Base-by-base conservation (phyloP, 345 rosid species). In the Orychophragmus violaceus region DNA sequence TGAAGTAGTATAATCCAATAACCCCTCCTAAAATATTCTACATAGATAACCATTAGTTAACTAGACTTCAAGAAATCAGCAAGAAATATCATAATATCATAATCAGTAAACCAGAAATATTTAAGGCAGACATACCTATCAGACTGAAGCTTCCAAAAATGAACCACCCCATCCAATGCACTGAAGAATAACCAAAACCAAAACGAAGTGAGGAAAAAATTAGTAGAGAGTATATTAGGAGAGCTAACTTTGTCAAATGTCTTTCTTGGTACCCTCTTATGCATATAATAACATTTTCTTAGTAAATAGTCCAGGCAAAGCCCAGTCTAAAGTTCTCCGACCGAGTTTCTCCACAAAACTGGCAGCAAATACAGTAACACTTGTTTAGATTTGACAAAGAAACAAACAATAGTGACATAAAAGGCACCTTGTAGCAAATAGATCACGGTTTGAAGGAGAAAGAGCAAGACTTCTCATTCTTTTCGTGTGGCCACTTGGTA, bases 401-500 rank as follows among this genome's bases (percentile, higher is more conserved):
- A 17, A 13, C 36, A 70, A 33, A 23, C 21, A 63, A 46, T 46
- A 71, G 22, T 10, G 25, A 25, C 12, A 7, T 24, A 49, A 65
- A 32, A 21, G 16, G 59, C 35, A 74, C 77, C 77, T 74, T 27
- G 77, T 68, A 35, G 77, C 73, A 61, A 74, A 74, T 23, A 74
- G 44, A 5, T 74, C 69, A 25, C 45, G 62, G 44, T 46, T 45
- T 11, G 77, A 74, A 18, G 68, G 73, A 67, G 77, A 74, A 21
- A 74, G 64, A 60, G 77, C 72, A 68, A 74, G 69, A 53, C 74
- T 67, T 68, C 77, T 61, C 69, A 74, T 53, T 68, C 77, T 68
- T 68, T 74, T 74, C 9, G 74, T 67, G 69, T 74, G 77, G 53
- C 59, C 21, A 61, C 77, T 67, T 68, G 77, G 77, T 53, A 67